Evolutionary conservation across 441 rosid genomes (phyloP), one percentile per base, ranked within the genome.

Genomic region (Pelargonium fulgidum): DNA sequence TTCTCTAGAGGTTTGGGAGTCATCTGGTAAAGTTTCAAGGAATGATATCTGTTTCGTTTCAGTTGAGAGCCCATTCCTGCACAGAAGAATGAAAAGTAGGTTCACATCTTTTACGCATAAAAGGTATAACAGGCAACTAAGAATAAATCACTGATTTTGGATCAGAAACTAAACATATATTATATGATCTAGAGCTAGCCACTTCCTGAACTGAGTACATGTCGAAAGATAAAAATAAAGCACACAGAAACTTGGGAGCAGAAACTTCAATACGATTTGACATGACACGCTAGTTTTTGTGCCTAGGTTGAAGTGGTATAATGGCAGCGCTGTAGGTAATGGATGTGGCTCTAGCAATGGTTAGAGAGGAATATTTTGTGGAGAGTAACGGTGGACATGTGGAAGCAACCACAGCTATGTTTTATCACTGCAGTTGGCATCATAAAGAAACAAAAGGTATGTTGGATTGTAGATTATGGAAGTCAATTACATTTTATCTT

Each of bases 1-100:
- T 82, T 95, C 99, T 36, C 96, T 82, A 68, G 98, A 95, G 73
- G 96, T 91, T 81, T 95, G 82, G 8, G 77, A 84, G 80, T 95
- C 98, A 77, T 95, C 99, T 4, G 92, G 87, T 90, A 92, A 88
- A 93, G 88, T 95, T 81, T 95, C 99, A 73, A 97, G 93, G 72
- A 82, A 87, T 54, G 95, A 82, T 48, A 83, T 76, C 75, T 90
- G 64, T 92, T 64, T 73, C 72, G 82, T 62, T 85, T 90, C 96
- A 58, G 68, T 80, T 4, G 94, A 68, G 77, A 94, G 79, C 58
- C 99, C 99, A 84, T 92, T 95, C 86, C 99, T 90, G 89, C 76
- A 78, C 75, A 70, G 62, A 66, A 67, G 19, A 19, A 47, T 20
- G 64, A 7, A 61, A 22, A 61, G 11, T 61, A 61, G 36, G 36